These are phyloP conservation scores for Chlorella sp. DNA, from an alignment of 139 green algal genomes.

Conservation along the genomic window DNA sequence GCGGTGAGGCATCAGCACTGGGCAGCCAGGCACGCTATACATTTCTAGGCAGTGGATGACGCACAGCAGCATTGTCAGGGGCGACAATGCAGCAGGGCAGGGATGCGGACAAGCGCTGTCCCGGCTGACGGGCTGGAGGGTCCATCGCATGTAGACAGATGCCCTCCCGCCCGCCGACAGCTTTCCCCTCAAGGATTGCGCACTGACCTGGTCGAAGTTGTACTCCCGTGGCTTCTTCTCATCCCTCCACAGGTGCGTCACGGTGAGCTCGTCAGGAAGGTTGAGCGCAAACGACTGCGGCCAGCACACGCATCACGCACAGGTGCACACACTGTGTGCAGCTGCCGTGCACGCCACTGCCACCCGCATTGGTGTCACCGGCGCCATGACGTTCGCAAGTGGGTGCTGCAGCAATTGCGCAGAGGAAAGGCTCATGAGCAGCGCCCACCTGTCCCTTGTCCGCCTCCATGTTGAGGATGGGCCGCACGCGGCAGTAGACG, in stretches of 20 bases:
- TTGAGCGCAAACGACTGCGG: conserved; percentile 32
- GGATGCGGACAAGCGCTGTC: too few species aligned
- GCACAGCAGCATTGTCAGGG: too few species aligned
- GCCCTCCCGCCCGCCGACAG: too few species aligned
- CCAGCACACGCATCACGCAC: neutral
- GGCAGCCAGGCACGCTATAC: too few species aligned
- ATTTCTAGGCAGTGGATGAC: too few species aligned
- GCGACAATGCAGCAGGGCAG: too few species aligned
- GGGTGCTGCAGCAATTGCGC: neutral
- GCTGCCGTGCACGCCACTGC: neutral
- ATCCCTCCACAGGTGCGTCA: conserved; percentile 87
- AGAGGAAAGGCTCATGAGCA: neutral
- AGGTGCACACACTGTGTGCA: neutral
- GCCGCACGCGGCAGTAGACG: conserved; percentile 85
- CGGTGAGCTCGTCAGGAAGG: conserved; percentile 81
- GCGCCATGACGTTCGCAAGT: too few species aligned
- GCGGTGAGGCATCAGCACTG: too few species aligned
- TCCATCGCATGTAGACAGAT: too few species aligned
- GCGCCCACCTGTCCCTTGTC: conserved; percentile 4
- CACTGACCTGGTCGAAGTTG: conserved; percentile 84
- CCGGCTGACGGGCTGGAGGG: too few species aligned
- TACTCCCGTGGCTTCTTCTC: conserved; percentile 86
- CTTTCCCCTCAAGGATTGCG: too few species aligned
- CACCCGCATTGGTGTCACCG: neutral
- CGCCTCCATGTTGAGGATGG: conserved; percentile 78